Conservation (phyloP, 2,329 filamentous ascomycete genomes). For the Plectosphaerella plurivora region DNA sequence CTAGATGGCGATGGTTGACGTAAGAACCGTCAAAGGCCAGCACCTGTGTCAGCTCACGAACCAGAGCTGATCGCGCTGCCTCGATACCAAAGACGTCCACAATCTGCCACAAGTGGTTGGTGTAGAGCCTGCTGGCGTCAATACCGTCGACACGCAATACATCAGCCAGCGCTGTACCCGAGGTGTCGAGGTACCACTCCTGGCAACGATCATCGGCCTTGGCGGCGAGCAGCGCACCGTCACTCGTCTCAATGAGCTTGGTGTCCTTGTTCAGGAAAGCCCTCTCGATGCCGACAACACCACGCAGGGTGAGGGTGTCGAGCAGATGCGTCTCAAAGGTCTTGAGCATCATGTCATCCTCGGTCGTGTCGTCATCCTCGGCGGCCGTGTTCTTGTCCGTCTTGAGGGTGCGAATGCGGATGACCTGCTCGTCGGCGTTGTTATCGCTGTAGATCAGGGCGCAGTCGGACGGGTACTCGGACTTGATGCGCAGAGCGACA, state of each 20-base stretch:
- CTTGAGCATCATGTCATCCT: conserved; percentile 92
- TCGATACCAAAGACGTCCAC: conserved; percentile 96
- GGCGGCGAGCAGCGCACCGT: conserved; percentile 69
- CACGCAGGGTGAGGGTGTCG: conserved; percentile 85
- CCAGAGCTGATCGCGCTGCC: conserved; percentile 79
- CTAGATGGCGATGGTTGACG: conserved; percentile 97
- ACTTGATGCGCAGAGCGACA: conserved; percentile 84
- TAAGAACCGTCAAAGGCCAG: conserved; percentile 98
- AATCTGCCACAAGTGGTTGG: conserved; percentile 93
- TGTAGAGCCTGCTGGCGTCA: conserved; percentile 79
- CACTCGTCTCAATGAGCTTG: conserved; percentile 59
- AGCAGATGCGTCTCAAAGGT: conserved; percentile 87
- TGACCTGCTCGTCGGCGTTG: conserved; percentile 92
- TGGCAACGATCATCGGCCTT: conserved; percentile 73
- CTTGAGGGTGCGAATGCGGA: conserved; percentile 80
- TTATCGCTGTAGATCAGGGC: conserved; percentile 97
- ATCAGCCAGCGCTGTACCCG: conserved; percentile 78
- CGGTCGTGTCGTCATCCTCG: conserved; percentile 61
- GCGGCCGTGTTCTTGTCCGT: conserved; percentile 67
- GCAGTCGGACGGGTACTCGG: conserved; percentile 78
- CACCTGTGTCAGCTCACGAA: conserved; percentile 86
- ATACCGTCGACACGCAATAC: conserved; percentile 86
- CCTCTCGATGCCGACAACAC: conserved; percentile 81
- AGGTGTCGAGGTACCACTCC: conserved; percentile 96
- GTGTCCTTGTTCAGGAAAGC: conserved; percentile 87